A percentile compares a stretch with the other conserved stretches of the same genome.
These are phyloP conservation scores for Exophiala lecanii-corni DNA, from an alignment of 2,329 filamentous ascomycete species.

Conservation along the genomic window DNA sequence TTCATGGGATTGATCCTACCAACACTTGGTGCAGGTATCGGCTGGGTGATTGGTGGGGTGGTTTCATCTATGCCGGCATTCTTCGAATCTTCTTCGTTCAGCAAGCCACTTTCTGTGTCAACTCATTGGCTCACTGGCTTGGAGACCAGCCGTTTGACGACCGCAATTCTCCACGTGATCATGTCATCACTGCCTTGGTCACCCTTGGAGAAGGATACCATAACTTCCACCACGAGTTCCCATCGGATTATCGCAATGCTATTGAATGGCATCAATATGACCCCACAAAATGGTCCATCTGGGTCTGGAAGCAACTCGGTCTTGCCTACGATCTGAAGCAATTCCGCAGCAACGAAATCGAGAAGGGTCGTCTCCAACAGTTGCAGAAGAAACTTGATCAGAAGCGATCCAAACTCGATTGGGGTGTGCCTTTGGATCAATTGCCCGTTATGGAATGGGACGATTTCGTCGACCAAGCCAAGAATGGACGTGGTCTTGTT, in stretches of 20 bases:
- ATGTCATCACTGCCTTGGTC: slow-evolving; percentile 77
- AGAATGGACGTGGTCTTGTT: slow-evolving; percentile 71
- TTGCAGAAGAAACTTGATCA: slow-evolving; percentile 89
- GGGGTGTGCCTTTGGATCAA: slow-evolving; percentile 80
- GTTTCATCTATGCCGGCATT: slow-evolving; percentile 80
- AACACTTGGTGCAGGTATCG: slow-evolving; percentile 67
- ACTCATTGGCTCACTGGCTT: slow-evolving; percentile 85
- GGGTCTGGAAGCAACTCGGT: slow-evolving; percentile 75
- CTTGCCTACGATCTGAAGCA: slow-evolving; percentile 84
- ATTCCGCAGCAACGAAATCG: slow-evolving; percentile 87
- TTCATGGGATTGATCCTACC: slow-evolving; percentile 74
- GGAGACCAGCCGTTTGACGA: slow-evolving; percentile 90
- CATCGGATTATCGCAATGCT: slow-evolving; percentile 86
- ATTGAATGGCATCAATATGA: slow-evolving; percentile 91
- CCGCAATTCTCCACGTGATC: slow-evolving; percentile 84
- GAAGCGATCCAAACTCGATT: slow-evolving; percentile 76
- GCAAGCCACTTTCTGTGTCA: slow-evolving; percentile 90
- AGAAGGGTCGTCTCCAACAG: slow-evolving; percentile 86
- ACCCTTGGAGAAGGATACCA: slow-evolving; percentile 88
- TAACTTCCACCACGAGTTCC: slow-evolving; percentile 95
- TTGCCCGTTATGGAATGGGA: slow-evolving; percentile 84
- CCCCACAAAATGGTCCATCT: slow-evolving; percentile 87
- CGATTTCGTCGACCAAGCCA: slow-evolving; percentile 71
- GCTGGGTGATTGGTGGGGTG: slow-evolving; percentile 78
- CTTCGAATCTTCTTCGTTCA: slow-evolving; percentile 85